A percentile compares a stretch with the other conserved stretches of the same genome.
Conservation (phyloP, 345 rosid species). For the Clausena lansium region DNA sequence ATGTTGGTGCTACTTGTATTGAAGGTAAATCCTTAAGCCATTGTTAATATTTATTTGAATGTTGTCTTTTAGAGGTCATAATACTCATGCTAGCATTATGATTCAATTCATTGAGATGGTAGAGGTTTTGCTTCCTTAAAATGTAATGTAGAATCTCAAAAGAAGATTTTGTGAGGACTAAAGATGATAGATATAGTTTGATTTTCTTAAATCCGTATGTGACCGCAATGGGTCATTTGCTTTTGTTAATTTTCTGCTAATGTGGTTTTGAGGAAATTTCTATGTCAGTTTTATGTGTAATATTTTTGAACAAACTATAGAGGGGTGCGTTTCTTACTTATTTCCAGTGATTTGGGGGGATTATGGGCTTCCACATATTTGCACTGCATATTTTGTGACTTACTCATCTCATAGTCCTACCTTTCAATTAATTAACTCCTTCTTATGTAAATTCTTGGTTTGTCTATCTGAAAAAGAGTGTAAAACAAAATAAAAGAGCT, state of each 20-base stretch:
- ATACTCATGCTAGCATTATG: background rate
- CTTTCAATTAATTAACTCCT: background rate
- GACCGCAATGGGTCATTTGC: background rate
- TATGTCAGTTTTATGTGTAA: background rate
- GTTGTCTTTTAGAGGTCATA: background rate
- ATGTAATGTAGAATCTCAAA: background rate
- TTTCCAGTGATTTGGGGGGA: background rate
- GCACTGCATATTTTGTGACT: background rate
- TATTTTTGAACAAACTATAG: background rate
- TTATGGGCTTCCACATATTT: background rate
- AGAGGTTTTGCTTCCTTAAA: background rate
- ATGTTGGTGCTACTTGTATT: conserved; percentile 76
- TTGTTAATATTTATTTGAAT: conserved; percentile 5
- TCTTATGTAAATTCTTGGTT: background rate
- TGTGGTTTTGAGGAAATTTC: background rate
- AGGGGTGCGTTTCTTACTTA: background rate
- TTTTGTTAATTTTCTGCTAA: background rate
- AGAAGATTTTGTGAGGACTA: background rate
- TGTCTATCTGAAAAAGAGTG: background rate
- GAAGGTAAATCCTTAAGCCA: conserved; percentile 50
- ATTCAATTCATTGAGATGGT: background rate
- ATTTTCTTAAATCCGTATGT: conserved; percentile 1
- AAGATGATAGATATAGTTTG: background rate
- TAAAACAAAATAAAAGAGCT: background rate
- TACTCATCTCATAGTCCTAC: background rate